phyloP scores from a whole-genome alignment of 202 grass and related monocot genomes.

The Carex arenaria region DNA sequence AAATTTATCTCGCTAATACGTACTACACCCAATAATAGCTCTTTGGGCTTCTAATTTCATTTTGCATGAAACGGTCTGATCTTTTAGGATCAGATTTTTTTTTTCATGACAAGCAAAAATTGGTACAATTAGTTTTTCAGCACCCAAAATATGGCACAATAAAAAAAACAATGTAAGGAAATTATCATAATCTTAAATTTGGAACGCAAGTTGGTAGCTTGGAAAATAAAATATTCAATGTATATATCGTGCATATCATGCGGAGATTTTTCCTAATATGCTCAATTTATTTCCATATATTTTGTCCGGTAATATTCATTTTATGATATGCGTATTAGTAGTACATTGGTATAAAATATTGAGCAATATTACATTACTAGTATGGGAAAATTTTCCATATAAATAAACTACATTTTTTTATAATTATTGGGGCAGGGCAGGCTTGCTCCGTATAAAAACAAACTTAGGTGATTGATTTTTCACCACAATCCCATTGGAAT shows the following conservation, averaged over 20 bases:
- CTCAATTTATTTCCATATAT: background rate
- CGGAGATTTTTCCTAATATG: background rate
- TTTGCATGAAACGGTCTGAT: too few species aligned
- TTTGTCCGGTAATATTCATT: background rate
- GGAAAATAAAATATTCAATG: background rate
- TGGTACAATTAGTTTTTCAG: too few species aligned
- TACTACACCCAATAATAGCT: too few species aligned
- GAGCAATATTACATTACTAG: background rate
- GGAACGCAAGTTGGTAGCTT: background rate
- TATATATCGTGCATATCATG: background rate
- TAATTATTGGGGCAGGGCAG: background rate
- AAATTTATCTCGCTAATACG: too few species aligned
- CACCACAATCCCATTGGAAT: background rate
- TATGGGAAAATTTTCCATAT: background rate
- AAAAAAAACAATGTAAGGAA: too few species aligned
- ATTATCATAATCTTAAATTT: background rate
- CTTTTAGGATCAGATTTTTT: too few species aligned
- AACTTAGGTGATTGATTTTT: background rate
- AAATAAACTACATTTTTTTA: background rate
- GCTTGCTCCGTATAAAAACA: too few species aligned
- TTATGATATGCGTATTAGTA: too few species aligned
- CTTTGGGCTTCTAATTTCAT: too few species aligned
- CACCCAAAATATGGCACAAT: too few species aligned
- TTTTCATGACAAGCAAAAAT: too few species aligned
- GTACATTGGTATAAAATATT: background rate